Percentiles rank a stretch among this genome's conserved stretches.
Evolutionary conservation across 192 early-diverging fungal genomes (phyloP).

Genomic region (Gaertneriomyces semiglobifer): DNA sequence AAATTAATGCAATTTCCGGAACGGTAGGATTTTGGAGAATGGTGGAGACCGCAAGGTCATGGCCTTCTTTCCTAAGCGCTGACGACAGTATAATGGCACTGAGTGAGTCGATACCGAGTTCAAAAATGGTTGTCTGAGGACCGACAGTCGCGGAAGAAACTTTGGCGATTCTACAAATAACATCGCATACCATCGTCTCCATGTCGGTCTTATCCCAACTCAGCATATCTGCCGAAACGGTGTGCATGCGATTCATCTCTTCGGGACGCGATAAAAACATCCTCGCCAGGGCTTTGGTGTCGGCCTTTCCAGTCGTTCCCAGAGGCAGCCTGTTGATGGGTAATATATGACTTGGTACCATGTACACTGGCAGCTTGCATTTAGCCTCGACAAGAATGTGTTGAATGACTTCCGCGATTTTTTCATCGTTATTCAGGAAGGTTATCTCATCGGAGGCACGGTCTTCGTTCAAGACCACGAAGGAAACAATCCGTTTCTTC

Average conservation of each 20-base stretch:
- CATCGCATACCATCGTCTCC: constrained; percentile 7
- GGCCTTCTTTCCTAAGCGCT: constrained; percentile 5
- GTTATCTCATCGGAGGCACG: background rate
- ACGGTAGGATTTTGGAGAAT: constrained; percentile 6
- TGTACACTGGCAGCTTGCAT: constrained; percentile 10
- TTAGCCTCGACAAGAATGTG: background rate
- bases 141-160: background rate
- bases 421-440: background rate
- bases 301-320: constrained; percentile 13
- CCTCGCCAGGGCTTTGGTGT: constrained; percentile 1
- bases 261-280: background rate
- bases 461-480: constrained; percentile 8
- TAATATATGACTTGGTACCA: constrained; percentile 15
- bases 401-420: background rate
- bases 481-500: constrained; percentile 13
- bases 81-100: constrained; percentile 15
- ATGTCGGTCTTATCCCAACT: constrained; percentile 1
- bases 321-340: constrained; percentile 14
- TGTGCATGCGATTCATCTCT: background rate
- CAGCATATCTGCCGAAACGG: background rate
- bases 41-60: constrained; percentile 1
- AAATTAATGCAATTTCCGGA: background rate
- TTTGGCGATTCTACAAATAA: background rate
- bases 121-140: constrained; percentile 8
- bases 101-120: constrained; percentile 21